These are phyloP conservation scores for Nepenthes gracilis DNA, from an alignment of 148 eudicot genomes.

Conservation along the genomic window DNA sequence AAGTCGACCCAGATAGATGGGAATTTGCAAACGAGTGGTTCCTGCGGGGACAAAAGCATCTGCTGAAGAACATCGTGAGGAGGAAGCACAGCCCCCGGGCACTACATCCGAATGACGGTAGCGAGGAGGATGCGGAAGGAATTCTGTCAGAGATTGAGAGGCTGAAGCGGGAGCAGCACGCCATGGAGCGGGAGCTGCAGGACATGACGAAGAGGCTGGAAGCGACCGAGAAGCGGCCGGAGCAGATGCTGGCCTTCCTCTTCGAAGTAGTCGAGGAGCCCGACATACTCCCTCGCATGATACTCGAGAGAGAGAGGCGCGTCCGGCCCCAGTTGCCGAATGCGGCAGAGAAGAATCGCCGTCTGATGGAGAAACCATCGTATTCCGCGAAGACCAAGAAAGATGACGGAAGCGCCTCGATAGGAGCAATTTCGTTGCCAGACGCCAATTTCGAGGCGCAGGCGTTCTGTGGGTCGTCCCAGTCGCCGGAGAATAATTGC, in stretches of 20 bases:
- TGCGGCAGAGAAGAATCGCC: too few relatives aligned
- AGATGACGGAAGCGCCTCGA: conserved; percentile 11
- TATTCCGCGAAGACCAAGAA: too few relatives aligned
- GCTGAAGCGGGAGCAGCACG: conserved; percentile 47
- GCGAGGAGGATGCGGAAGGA: conserved; percentile 18
- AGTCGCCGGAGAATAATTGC: conserved; percentile 17
- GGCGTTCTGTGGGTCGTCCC: conserved; percentile 3
- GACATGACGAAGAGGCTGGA: conserved; percentile 56
- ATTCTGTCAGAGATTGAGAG: conserved; percentile 42
- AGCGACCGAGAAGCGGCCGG: conserved; percentile 70
- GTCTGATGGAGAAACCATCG: too few relatives aligned
- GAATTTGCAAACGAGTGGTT: conserved; percentile 77
- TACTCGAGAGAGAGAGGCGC: conserved; percentile 30
- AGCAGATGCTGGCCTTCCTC: conserved; percentile 73
- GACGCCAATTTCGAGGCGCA: too few relatives aligned
- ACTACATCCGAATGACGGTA: too few relatives aligned
- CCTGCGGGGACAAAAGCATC: conserved; percentile 49
- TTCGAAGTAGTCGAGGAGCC: conserved; percentile 62
- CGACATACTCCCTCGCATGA: conserved; percentile 40
- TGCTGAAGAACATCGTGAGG: conserved; percentile 45
- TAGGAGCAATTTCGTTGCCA: conserved; percentile 5
- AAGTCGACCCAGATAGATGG: conserved; percentile 65
- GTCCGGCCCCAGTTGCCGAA: too few relatives aligned
- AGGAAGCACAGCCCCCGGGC: conserved; percentile 23
- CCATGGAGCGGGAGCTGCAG: conserved; percentile 41